A percentile compares a stretch with the other conserved stretches of the same genome.
These are phyloP conservation scores for Oehlia diaphana DNA, from an alignment of 192 early-diverging fungal genomes.

Conservation along the genomic window DNA sequence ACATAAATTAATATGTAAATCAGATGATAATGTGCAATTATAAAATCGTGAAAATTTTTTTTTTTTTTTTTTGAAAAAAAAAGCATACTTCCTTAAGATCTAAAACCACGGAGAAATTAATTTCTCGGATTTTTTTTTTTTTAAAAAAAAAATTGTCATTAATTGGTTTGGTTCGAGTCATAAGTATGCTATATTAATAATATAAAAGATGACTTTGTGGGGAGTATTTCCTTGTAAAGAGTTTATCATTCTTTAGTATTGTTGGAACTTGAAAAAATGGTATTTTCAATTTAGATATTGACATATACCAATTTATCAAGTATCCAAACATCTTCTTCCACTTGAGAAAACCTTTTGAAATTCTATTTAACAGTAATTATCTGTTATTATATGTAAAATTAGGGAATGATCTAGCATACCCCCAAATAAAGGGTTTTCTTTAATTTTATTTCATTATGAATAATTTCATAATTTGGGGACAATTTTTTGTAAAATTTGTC, in stretches of 20 bases:
- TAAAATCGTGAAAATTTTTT: neutral
- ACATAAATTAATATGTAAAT: too few relatives aligned
- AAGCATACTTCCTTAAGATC: slow-evolving; percentile 7
- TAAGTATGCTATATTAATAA: slow-evolving; percentile 7
- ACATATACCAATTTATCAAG: neutral
- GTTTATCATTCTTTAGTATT: neutral
- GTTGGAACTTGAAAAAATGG: neutral
- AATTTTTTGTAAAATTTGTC: too few relatives aligned
- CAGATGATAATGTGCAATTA: neutral
- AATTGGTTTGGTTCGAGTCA: slow-evolving; percentile 4
- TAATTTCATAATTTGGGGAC: too few relatives aligned
- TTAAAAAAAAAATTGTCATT: neutral
- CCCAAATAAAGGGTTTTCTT: too few relatives aligned
- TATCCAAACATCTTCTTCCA: neutral
- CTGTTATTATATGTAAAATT: too few relatives aligned
- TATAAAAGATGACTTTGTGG: neutral
- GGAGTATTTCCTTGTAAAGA: neutral
- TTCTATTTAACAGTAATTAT: too few relatives aligned
- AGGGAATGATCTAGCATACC: too few relatives aligned
- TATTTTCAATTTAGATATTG: neutral
- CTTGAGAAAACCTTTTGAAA: neutral
- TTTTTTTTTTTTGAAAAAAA: neutral
- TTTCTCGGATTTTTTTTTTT: neutral
- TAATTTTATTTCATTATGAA: too few relatives aligned
- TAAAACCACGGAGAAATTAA: neutral